Percentiles rank a stretch among this genome's conserved stretches.
Evolutionary conservation across 805 yeast genomes (phyloP).

Genomic region (Saccharomycopsis selenospora): DNA sequence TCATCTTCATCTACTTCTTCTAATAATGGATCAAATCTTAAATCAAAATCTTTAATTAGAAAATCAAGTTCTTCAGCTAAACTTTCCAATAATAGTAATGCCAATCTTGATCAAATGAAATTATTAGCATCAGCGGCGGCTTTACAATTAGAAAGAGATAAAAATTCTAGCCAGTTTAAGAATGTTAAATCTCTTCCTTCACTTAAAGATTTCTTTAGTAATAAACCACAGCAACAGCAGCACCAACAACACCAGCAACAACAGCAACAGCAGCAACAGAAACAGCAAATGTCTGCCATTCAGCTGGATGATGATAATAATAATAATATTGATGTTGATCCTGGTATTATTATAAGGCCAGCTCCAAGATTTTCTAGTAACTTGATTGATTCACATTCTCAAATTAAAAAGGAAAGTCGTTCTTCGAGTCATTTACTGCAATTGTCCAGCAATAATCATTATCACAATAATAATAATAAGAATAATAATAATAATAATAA

Average conservation of each 20-base stretch:
- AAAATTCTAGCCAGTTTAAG: conserved; percentile 1
- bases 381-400: neutral
- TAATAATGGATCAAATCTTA: neutral
- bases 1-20: neutral
- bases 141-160: conserved; percentile 18
- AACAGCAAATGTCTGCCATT: no score
- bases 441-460: neutral
- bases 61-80: neutral
- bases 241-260: neutral
- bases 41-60: neutral
- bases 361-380: neutral
- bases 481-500: no score
- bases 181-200: conserved; percentile 15
- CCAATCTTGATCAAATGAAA: conserved; percentile 16
- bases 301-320: no score
- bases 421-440: neutral
- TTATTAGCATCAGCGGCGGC: conserved; percentile 20
- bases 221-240: neutral
- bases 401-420: neutral
- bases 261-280: neutral
- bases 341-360: conserved; percentile 9
- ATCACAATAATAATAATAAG: no score
- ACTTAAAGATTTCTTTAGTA: conserved; percentile 8
- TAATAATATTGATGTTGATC: conserved; percentile 12
- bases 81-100: neutral